Conservation (phyloP, 192 early-diverging fungal genomes). For the Backusella liffmaniae region DNA sequence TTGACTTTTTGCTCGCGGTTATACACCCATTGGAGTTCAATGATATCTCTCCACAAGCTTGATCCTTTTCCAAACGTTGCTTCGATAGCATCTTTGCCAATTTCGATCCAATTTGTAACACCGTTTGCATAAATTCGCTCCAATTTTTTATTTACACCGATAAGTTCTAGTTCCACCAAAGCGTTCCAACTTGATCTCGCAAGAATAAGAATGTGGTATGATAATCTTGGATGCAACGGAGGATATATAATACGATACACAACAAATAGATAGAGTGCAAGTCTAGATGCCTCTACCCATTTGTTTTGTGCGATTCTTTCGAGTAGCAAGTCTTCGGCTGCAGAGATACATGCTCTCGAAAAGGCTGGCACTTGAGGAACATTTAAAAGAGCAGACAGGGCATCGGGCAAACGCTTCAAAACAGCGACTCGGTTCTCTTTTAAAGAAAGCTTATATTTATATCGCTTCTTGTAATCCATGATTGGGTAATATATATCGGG, state of each 20-base stretch:
- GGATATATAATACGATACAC: conserved; percentile 31
- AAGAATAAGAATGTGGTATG: conserved; percentile 20
- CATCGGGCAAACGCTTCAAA: not conserved
- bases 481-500: conserved; percentile 13
- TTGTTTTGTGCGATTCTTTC: conserved; percentile 13
- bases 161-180: conserved; percentile 30
- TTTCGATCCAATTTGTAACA: conserved; percentile 26
- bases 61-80: conserved; percentile 25
- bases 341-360: not conserved
- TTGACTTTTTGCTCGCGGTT: conserved; percentile 32
- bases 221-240: conserved; percentile 19
- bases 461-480: not conserved
- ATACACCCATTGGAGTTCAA: conserved; percentile 37
- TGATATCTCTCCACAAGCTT: conserved; percentile 28
- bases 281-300: conserved; percentile 22
- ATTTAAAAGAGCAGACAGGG: not conserved
- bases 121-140: conserved; percentile 30
- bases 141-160: conserved; percentile 27
- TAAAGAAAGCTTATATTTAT: not conserved
- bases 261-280: conserved; percentile 17
- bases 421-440: not conserved
- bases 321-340: not conserved
- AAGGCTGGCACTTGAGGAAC: conserved; percentile 1
- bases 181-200: conserved; percentile 33
- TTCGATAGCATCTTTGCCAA: conserved; percentile 18